phyloP scores from a whole-genome alignment of 2,329 filamentous ascomycete species.

The Fusarium bactridioides region DNA sequence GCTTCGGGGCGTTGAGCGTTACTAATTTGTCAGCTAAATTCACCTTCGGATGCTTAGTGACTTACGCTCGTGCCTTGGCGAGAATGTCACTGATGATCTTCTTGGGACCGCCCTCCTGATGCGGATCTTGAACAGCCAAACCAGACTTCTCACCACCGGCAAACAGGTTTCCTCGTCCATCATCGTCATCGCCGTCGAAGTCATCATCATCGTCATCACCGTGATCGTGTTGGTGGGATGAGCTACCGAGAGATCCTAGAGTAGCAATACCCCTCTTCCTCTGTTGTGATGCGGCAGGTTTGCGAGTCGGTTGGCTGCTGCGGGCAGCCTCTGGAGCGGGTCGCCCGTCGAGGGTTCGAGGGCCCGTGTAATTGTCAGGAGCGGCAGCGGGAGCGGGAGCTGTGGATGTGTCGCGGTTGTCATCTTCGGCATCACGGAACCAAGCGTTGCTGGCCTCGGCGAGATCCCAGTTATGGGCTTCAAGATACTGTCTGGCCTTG shows the following conservation, averaged over 20 bases:
- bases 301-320: slow-evolving; percentile 46
- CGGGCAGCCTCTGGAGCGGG: slow-evolving; percentile 57
- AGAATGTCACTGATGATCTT: slow-evolving; percentile 70
- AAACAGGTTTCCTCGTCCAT: slow-evolving; percentile 74
- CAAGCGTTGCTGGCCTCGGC: slow-evolving; percentile 68
- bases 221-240: slow-evolving; percentile 59
- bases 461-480: slow-evolving; percentile 71
- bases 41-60: neutral
- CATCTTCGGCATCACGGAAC: slow-evolving; percentile 61
- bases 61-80: slow-evolving; percentile 69
- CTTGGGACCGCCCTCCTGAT: slow-evolving; percentile 57
- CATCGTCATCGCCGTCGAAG: slow-evolving; percentile 63
- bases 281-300: slow-evolving; percentile 46
- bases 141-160: slow-evolving; percentile 87
- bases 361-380: slow-evolving; percentile 62
- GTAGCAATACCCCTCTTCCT: slow-evolving; percentile 70
- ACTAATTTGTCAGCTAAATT: slow-evolving; percentile 48
- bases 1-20: slow-evolving; percentile 67
- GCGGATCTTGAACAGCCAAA: slow-evolving; percentile 71
- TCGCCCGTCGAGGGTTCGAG: slow-evolving; percentile 69
- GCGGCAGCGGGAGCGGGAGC: slow-evolving; percentile 44
- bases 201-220: slow-evolving; percentile 69
- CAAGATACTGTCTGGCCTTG: slow-evolving; percentile 73
- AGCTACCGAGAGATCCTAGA: slow-evolving; percentile 62
- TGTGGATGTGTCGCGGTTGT: slow-evolving; percentile 55